Evolutionary conservation across 2,329 filamentous ascomycete species (phyloP), one percentile per base, ranked within the genome.

Genomic region (Botrytis cinerea): DNA sequence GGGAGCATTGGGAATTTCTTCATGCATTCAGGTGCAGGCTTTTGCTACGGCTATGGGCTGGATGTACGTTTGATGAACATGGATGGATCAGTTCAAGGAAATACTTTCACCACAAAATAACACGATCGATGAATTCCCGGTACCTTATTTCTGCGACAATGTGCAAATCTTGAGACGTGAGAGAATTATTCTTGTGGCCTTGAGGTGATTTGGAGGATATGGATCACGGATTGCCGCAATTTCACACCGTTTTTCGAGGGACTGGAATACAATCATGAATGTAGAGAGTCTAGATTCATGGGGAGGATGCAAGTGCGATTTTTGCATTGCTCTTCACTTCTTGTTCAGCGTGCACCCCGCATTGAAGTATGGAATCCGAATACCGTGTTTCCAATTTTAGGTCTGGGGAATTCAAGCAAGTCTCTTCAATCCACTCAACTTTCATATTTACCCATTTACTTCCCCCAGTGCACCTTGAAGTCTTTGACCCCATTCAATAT

Each of bases 1-100:
- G 45, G 71, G 66, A 70, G 66, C 63, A 70, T 70, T 70, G 71
- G 66, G 71, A 73, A 70, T 70, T 62, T 73, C 64, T 70, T 73
- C 51, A 57, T 59, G 62, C 57, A 61, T 73, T 66, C 64, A 70
- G 64, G 43, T 73, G 71, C 71, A 70, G 64, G 43, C 61, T 59
- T 70, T 45, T 59, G 66, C 68, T 70, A 62, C 57, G 68, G 68
- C 54, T 60, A 14, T 70, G 71, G 57, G 64, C 64, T 63, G 64
- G 54, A 67, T 63, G 54, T 62, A 62, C 57, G 54, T 73, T 70
- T 32, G 51, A 59, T 61, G 46, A 48, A 72, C 46, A 72, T 46
- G 70, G 70, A 43, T 72, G 70, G 46, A 61, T 43, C 45, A 54
- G 38, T 54, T 70, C 40, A 70, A 54, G 71, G 57, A 68, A 59